Base-by-base conservation (phyloP, 768 basidiomycete species). In the Tylopilus vinaceipallidus region DNA sequence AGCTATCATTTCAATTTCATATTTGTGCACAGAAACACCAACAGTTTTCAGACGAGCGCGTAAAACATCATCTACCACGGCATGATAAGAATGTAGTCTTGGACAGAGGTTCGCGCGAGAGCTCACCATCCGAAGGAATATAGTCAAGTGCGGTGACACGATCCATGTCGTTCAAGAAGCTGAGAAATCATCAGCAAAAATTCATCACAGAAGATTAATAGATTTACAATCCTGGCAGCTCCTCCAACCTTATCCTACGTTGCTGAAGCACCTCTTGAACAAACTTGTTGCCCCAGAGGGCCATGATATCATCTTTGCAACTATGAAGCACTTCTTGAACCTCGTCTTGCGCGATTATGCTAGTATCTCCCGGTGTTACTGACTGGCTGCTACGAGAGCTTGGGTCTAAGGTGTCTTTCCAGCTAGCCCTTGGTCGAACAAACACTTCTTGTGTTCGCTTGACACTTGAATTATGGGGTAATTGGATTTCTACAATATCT, bases 1-100 rank as follows among this genome's bases (percentile, higher is more conserved):
- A 9, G 83, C 77, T n/a, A n/a, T n/a, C n/a, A n/a, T n/a, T 58
- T 78, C 88, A 83, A 91, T 88, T 70, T 88, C 82, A 55, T 88
- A 91, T 65, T 77, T 83, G 69, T 91, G 88, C 65, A 90, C 88
- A 3, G 84, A 83, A 8, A 89, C 87, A 10, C 88, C 88, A 32
- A 91, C 84, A 0, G 79, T 80, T 62, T 81, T 81, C 29, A 80
- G 64, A 22, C 79, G 73, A 9, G 79, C 79, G 46, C 67, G 72
- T 38, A 80, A 62, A 23, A 80, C 78, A 50, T 80, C 79, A 50
- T 81, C 79, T 76, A 48, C 26, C n/a, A n/a, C n/a, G n/a, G n/a
- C n/a, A n/a, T n/a, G n/a, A 1, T 12, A 2, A n/a, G 53, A 27
- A 27, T 66, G 46, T 59, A 42, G 29, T 14, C 10, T 23, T 16